Base-by-base conservation (phyloP, 768 basidiomycete species). In the Kwoniella sp. region DNA sequence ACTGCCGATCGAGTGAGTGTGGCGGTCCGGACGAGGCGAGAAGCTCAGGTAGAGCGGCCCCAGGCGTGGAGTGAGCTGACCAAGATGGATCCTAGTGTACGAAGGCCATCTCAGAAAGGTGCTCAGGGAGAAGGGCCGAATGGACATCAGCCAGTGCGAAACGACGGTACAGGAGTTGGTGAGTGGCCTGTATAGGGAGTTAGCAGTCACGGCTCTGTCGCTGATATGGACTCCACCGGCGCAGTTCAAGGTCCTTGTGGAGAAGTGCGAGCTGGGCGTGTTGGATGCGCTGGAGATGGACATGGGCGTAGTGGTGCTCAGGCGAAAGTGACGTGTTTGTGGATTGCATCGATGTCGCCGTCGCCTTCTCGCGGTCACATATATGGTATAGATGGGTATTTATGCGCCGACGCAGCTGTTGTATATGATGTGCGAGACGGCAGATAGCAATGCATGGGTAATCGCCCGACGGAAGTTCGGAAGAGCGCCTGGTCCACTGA, bases 221-320 rank as follows among this genome's bases (percentile, higher is more conserved):
- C 46, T 48, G 40, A 55, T 27, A 17, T 4, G 4, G 25, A 9
- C 19, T 19, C 3, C 28, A 15, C 37, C 2, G 3, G 34, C n/a
- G 20, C 44, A 66, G 64, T 66, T 62, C 46, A 51, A 49, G 15
- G 50, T 57, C 17, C 50, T 66, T 3, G 43, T 60, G 3, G 60
- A 60, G 27, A 66, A 66, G 41, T 66, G 64, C 43, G 64, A 66
- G 28, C 32, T 54, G 10, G 64, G 64, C 23, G 58, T 50, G 23
- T 46, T 66, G 8, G 64, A 66, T 31, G 55, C 41, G 10, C 46
- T 60, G 14, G 51, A 62, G 28, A 55, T 66, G 26, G 64, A 66
- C 39, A 40, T 62, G n/a, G 64, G 60, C 9, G 49, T 66, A 23
- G 32, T 66, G 14, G 55, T 57, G 17, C 49, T 57, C 10, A 37